These are phyloP conservation scores for Wickerhamomyces queroliae DNA, from an alignment of 805 yeast species.

Conservation along the genomic window DNA sequence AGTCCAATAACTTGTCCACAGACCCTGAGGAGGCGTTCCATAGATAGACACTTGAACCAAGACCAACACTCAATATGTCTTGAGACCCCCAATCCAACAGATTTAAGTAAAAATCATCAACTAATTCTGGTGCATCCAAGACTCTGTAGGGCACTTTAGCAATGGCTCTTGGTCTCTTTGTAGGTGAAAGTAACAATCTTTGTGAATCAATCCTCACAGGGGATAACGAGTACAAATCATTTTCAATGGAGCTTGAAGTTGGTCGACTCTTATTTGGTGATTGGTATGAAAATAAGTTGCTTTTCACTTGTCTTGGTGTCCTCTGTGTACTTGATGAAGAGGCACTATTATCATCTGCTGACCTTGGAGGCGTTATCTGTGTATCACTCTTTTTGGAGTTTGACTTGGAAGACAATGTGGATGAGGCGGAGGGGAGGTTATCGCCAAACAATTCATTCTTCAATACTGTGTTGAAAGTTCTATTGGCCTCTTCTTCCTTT, in stretches of 20 bases:
- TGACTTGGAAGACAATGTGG: constrained; percentile 20
- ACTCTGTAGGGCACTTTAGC: constrained; percentile 88
- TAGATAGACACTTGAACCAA: constrained; percentile 80
- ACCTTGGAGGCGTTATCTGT: constrained; percentile 27
- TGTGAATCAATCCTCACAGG: constrained; percentile 91
- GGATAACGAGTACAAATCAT: constrained; percentile 72
- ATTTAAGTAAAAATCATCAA: constrained; percentile 90
- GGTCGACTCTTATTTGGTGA: constrained; percentile 65
- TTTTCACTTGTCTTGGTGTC: constrained; percentile 32
- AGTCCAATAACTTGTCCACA: constrained; percentile 74
- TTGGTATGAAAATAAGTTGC: constrained; percentile 69
- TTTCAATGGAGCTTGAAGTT: constrained; percentile 52
- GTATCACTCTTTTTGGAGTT: constrained; percentile 25
- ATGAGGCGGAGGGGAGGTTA: constrained; percentile 46
- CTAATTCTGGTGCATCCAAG: constrained; percentile 91
- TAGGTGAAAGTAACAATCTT: constrained; percentile 71
- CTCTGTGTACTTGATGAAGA: constrained; percentile 18
- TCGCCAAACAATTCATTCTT: constrained; percentile 92
- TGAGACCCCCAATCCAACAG: constrained; percentile 94
- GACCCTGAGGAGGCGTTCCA: constrained; percentile 87
- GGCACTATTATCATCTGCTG: constrained; percentile 16
- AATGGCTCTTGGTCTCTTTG: constrained; percentile 70
- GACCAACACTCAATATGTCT: constrained; percentile 84
- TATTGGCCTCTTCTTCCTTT: constrained; percentile 76
- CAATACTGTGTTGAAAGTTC: constrained; percentile 79